Evolutionary conservation across 2,329 filamentous ascomycete genomes (phyloP), one percentile per base, ranked within the genome.

Genomic region (Neoarthrinium moseri): DNA sequence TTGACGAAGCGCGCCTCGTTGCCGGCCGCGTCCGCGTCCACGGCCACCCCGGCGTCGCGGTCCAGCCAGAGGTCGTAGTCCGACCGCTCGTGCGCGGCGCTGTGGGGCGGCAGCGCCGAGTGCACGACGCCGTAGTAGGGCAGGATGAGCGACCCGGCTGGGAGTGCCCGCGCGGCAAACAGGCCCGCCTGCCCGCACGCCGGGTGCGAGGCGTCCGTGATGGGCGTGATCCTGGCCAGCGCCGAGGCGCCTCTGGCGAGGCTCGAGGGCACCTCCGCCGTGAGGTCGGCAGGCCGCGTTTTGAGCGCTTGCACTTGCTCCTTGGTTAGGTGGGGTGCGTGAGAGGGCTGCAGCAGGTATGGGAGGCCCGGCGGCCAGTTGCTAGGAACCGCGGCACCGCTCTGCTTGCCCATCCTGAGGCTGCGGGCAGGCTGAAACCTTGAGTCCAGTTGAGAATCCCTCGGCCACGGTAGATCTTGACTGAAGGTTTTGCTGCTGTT

Each of bases 1-100:
- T 87, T 87, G 36, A 85, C 73, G 54, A 84, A 86, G 8, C 83
- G 69, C 2, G 78, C 82, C 65, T 87, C 83, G 56, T 85, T 86
- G 10, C 83, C 83, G 43, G 64, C 64, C 29, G 58, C 60, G 13
- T 70, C 74, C 4, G 83, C 83, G 55, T 87, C 83, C 4, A 86
- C 76, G 3, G 81, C 81, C 1, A 83, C 66, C 13, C 74, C 75
- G 0, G 64, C 70, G 17, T 76, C 80, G 17, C 73, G 69, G 62
- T 83, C 80, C 17, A 86, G 67, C 72, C 80, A 83, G 21, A 87
- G 67, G 58, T 86, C 83, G 57, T 86, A 86, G 64, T 86, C 78
- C 6, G 75, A 80, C 12, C 56, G 46, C n/a, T 67, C 65, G 50
- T 78, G 67, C 2, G 27, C 38, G 11, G 34, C 10, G 15, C 63